Percentiles rank a stretch among this genome's conserved stretches.
Evolutionary conservation across 2,329 filamentous ascomycete genomes (phyloP).

Genomic region (Fusarium sp.): DNA sequence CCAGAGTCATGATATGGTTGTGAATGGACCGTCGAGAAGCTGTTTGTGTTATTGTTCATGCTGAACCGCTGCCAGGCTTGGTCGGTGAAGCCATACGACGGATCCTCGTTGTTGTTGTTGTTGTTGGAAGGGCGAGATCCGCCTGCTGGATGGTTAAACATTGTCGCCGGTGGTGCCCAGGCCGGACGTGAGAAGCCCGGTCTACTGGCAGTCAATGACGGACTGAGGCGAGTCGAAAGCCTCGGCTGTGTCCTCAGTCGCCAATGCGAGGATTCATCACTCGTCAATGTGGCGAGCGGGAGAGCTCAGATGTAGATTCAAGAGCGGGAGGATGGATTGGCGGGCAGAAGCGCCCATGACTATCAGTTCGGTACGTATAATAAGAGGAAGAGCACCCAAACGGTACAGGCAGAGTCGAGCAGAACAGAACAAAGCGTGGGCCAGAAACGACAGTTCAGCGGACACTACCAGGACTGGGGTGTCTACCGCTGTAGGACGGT

Average conservation of each 20-base stretch:
- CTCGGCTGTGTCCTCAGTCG: constrained; percentile 53
- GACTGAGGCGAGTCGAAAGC: constrained; percentile 57
- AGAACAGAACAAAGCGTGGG: constrained; percentile 33
- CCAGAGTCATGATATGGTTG: constrained; percentile 46
- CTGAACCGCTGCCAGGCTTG: constrained; percentile 52
- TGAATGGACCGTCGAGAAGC: constrained; percentile 42
- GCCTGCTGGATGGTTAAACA: constrained; percentile 54
- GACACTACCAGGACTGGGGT: constrained; percentile 33
- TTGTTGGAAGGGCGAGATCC: constrained; percentile 51
- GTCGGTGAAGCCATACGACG: constrained; percentile 50
- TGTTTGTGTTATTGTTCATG: constrained; percentile 37
- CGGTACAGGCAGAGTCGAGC: constrained; percentile 29
- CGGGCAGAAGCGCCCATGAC: constrained; percentile 56
- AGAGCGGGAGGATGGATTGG: constrained; percentile 50
- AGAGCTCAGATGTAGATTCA: constrained; percentile 51
- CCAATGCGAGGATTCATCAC: constrained; percentile 55
- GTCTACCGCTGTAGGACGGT: constrained; percentile 36
- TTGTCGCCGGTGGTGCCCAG: constrained; percentile 53
- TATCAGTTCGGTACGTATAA: constrained; percentile 49
- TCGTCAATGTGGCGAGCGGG: constrained; percentile 52
- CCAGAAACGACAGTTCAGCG: constrained; percentile 20
- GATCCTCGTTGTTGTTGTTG: constrained; percentile 32
- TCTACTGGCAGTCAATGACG: constrained; percentile 53
- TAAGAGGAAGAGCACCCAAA: constrained; percentile 35
- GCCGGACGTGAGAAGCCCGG: constrained; percentile 51